Conservation (phyloP, 805 yeast genomes). For the Candida verbasci region DNA sequence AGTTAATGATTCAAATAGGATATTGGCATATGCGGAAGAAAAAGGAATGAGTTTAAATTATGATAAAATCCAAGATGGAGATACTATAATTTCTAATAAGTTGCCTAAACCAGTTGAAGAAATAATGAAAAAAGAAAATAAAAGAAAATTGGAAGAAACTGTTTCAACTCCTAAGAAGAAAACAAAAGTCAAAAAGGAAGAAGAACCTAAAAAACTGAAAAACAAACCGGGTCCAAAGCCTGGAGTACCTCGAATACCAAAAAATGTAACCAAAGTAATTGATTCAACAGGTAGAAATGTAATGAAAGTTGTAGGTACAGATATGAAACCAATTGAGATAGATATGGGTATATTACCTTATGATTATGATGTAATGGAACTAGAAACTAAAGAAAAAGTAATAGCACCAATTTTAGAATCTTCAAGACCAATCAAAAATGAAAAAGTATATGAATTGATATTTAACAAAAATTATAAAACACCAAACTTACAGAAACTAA, state of each 20-base stretch:
- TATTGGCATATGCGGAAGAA: conserved; percentile 45
- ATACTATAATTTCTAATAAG: not conserved
- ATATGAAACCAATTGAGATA: no score
- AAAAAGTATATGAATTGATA: not conserved
- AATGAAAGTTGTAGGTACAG: no score
- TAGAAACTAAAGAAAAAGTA: no score
- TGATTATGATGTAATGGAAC: no score
- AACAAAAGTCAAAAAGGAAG: conserved; percentile 3
- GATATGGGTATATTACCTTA: no score
- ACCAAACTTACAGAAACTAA: not conserved
- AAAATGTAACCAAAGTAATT: no score
- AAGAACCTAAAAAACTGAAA: conserved; percentile 3
- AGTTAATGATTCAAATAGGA: conserved; percentile 55
- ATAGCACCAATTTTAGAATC: no score
- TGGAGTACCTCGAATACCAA: no score
- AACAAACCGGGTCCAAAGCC: no score
- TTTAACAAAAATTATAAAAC: not conserved
- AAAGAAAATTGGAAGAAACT: not conserved
- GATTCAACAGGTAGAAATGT: no score
- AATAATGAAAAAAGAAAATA: conserved; percentile 1
- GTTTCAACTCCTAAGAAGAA: conserved; percentile 3
- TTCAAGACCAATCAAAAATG: no score
- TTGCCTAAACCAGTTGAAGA: not conserved
- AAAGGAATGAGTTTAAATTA: conserved; percentile 19
- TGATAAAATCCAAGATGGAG: conserved; percentile 8